Evolutionary conservation across 2,329 filamentous ascomycete species (phyloP), one percentile per base, ranked within the genome.

Genomic region (Elsinoe batatas): DNA sequence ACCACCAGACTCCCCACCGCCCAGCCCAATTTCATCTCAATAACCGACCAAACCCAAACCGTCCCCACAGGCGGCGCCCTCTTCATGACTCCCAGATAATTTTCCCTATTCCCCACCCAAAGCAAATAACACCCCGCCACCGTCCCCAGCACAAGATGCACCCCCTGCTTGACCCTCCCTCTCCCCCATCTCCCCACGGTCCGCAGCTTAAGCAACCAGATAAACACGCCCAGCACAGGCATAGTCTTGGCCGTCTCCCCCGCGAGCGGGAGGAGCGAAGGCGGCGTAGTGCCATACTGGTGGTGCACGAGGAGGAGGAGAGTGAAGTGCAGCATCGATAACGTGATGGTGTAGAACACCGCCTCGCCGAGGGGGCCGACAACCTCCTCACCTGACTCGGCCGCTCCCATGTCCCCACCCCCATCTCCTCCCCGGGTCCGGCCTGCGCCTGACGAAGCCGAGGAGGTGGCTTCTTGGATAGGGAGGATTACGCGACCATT

Each of bases 61-160:
- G 88, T 91, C 0, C 89, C 93, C 12, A 96, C 69, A 4, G 90
- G 84, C n/a, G 93, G 93, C 0, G 90, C 87, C 60, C 82, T 83
- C 74, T 95, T 94, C 88, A 97, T 91, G 17, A 95, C 83, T 5
- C 87, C 86, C 62, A 94, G 82, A 65, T 96, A 97, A 3, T 85
- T 82, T 61, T 83, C 81, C 30, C 76, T 78, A 65, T 96, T 97
- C 22, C 87, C 89, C 54, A 91, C 82, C 62, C 87, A 76, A 49
- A 97, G 84, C 59, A 96, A 75, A 69, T 89, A 91, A 70, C 83
- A 88, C 1, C 93, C 93, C 0, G 81, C 74, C 8, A 66, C 68
- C 6, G 84, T 69, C 61, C 84, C 82, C 20, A 77, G 72, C 13
- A 65, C 65, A 58, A 89, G 78, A 72, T 91, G 93, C 53, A 87